These are phyloP conservation scores for Alternaria hordeiaustralica DNA, from an alignment of 2,329 filamentous ascomycete species.

Conservation along the genomic window DNA sequence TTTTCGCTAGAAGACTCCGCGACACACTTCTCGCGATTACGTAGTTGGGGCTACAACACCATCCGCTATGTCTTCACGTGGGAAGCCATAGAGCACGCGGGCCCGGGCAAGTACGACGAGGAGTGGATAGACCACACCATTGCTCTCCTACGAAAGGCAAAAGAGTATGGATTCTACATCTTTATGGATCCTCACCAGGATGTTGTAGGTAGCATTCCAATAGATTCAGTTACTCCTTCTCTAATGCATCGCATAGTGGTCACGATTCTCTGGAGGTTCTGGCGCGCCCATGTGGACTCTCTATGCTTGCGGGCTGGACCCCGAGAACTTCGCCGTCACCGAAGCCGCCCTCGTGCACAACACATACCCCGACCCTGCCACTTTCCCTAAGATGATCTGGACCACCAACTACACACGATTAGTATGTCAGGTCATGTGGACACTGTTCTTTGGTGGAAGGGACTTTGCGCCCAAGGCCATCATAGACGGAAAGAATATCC, in stretches of 20 bases:
- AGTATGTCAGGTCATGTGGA: constrained; percentile 89
- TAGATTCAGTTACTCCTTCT: background rate
- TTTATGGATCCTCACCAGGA: constrained; percentile 99
- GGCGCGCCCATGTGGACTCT: constrained; percentile 98
- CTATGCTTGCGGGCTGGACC: constrained; percentile 91
- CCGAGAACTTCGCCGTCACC: constrained; percentile 80
- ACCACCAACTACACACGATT: constrained; percentile 94
- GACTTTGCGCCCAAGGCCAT: constrained; percentile 97
- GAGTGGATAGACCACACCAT: constrained; percentile 93
- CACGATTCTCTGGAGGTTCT: constrained; percentile 89
- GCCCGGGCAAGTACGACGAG: constrained; percentile 91
- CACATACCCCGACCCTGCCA: constrained; percentile 81
- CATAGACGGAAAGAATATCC: constrained; percentile 93
- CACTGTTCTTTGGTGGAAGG: constrained; percentile 86
- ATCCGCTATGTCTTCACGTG: constrained; percentile 97
- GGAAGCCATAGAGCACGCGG: constrained; percentile 96
- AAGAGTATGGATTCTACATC: constrained; percentile 90
- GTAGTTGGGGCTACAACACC: constrained; percentile 92
- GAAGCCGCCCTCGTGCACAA: constrained; percentile 96
- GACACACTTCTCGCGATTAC: constrained; percentile 83
- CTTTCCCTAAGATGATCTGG: constrained; percentile 99
- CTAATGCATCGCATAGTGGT: constrained; percentile 69
- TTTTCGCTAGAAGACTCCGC: constrained; percentile 85
- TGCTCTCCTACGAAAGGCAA: constrained; percentile 79
- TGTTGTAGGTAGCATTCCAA: constrained; percentile 67